phyloP scores from a whole-genome alignment of 1,139 yeast species.

The Entelexis sorbosivorans region DNA sequence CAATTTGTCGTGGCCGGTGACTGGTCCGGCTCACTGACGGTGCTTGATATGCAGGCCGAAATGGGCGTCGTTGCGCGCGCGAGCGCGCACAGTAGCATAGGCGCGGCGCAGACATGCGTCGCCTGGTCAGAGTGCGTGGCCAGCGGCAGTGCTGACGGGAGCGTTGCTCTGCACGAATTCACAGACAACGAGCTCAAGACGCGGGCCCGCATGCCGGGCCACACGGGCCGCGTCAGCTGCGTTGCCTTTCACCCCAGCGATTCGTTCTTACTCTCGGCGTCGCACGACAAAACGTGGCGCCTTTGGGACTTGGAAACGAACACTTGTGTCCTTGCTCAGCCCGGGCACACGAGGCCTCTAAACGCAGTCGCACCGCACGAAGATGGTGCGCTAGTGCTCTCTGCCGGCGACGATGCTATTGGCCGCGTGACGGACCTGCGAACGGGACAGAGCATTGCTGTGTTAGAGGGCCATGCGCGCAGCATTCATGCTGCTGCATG shows the following conservation, averaged over 20 bases:
- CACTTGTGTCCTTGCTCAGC: slow-evolving; percentile 43
- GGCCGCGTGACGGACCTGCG: slow-evolving; percentile 80
- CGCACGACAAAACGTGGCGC: slow-evolving; percentile 83
- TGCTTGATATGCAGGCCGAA: slow-evolving; percentile 33
- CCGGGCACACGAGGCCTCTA: slow-evolving; percentile 71
- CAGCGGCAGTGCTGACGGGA: slow-evolving; percentile 60
- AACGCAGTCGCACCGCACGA: slow-evolving; percentile 54
- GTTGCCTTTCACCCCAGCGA: slow-evolving; percentile 58
- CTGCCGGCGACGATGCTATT: slow-evolving; percentile 72
- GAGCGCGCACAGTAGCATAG: background rate
- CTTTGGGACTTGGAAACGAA: slow-evolving; percentile 60
- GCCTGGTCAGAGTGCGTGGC: slow-evolving; percentile 26
- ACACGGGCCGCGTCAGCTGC: slow-evolving; percentile 50
- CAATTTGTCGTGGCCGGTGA: slow-evolving; percentile 53
- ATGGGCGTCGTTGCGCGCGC: background rate
- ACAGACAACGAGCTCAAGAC: slow-evolving; percentile 17
- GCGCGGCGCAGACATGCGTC: background rate
- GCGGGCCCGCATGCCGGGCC: slow-evolving; percentile 31
- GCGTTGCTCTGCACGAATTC: slow-evolving; percentile 37
- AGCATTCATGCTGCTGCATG: slow-evolving; percentile 66
- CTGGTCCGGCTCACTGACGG: slow-evolving; percentile 67
- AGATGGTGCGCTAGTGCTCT: slow-evolving; percentile 66
- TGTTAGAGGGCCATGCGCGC: slow-evolving; percentile 55
- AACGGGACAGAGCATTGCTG: slow-evolving; percentile 55
- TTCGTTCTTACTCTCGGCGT: slow-evolving; percentile 48